Base-by-base conservation (phyloP, 129 eudicot genomes). In the Tagetes patula region DNA sequence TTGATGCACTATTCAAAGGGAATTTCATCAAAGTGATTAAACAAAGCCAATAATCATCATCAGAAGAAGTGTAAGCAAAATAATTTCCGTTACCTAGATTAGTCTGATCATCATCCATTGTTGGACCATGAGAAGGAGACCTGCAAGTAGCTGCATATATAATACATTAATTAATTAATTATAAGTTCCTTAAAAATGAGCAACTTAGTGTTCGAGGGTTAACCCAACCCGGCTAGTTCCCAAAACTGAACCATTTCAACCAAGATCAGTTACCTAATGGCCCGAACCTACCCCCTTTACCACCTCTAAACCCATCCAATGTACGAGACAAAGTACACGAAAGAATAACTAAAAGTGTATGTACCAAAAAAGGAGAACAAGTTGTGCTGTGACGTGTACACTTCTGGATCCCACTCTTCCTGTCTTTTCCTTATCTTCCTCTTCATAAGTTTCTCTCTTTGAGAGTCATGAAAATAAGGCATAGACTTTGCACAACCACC, bases 341-440 rank as follows among this genome's bases (percentile, higher is more conserved):
- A 32, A 36, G 8, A 4, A 61, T 32, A 74, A 49, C 6, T 56
- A 27, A 47, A 67, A 34, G 72, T 4, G 39, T 54, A 42, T 49
- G 47, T 91, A 92, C 97, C 97, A 80, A 60, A 82, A 84, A 81
- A 92, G 2, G 97, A 89, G 74, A 90, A 87, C 60, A 87, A 71
- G 65, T 61, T 85, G 78, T 90, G 96, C 1, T 74, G 74, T 62
- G 90, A 81, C 87, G 87, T 76, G 77, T 75, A 89, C 11, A 76
- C 73, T 73, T 76, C 80, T 67, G 66, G 52, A 70, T 90, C 87
- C 40, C 73, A 43, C 38, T 86, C 90, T 70, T 90, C 93, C 42
- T 60, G 63, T 73, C 80, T 74, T 73, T 72, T 85, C 72, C 96
- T 73, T 75, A 74, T 92, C 81, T 84, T 87, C 78, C 98, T 85